Evolutionary conservation across 2,329 filamentous ascomycete genomes (phyloP).

Genomic region (Penicillium sclerotigenum): DNA sequence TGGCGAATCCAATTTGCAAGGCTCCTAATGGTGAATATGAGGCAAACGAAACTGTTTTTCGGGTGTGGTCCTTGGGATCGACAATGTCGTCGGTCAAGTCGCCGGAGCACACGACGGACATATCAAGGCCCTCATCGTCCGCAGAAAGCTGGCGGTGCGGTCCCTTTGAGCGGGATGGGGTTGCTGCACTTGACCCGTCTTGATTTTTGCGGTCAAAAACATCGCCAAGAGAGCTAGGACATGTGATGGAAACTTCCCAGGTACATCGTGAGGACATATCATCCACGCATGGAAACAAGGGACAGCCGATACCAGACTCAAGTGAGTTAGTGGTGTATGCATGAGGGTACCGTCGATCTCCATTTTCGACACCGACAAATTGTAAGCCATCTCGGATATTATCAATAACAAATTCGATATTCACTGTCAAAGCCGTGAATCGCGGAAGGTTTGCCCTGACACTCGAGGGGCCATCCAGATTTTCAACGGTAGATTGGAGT

Average conservation of each 20-base stretch:
- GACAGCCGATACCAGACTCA: constrained; percentile 74
- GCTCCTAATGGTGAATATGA: constrained; percentile 72
- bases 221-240: constrained; percentile 81
- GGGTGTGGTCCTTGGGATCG: constrained; percentile 71
- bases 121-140: constrained; percentile 82
- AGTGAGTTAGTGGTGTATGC: constrained; percentile 81
- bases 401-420: constrained; percentile 73
- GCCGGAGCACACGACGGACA: constrained; percentile 87
- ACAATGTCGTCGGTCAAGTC: constrained; percentile 79
- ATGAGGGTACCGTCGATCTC: constrained; percentile 82
- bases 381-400: constrained; percentile 82
- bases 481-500: constrained; percentile 40
- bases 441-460: constrained; percentile 40
- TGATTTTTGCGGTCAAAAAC: constrained; percentile 47
- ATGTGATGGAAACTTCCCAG: constrained; percentile 86
- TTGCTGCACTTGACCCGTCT: constrained; percentile 21
- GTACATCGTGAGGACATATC: constrained; percentile 74
- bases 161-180: constrained; percentile 24
- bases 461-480: constrained; percentile 37
- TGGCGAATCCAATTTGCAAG: constrained; percentile 86
- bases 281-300: constrained; percentile 91
- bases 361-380: constrained; percentile 79
- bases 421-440: constrained; percentile 61
- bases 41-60: constrained; percentile 84
- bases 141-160: constrained; percentile 52